Evolutionary conservation across 345 rosid genomes (phyloP).

Genomic region (Salix brachista): DNA sequence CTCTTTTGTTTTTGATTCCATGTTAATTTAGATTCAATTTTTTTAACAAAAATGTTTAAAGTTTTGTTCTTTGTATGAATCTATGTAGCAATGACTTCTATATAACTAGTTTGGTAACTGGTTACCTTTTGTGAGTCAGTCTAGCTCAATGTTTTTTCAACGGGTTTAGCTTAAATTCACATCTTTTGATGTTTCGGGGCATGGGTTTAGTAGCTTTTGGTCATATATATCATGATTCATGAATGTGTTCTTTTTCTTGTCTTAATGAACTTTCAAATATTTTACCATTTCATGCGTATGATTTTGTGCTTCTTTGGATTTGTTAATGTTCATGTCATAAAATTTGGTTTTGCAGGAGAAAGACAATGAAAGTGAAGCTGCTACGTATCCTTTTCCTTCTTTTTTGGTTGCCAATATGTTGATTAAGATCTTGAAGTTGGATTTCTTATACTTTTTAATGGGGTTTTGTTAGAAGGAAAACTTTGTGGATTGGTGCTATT

Average conservation of each 20-base stretch:
- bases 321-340: no score
- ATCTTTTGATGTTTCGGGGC: background rate
- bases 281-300: no score
- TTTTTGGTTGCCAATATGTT: background rate
- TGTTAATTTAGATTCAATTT: background rate
- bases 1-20: no score
- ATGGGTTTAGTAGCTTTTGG: background rate
- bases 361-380: constrained; percentile 32
- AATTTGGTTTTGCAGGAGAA: constrained; percentile 12
- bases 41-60: background rate
- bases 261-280: background rate
- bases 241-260: background rate
- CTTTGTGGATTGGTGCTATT: no score
- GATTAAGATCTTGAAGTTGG: no score
- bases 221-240: no score
- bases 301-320: no score
- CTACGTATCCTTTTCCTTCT: constrained; percentile 24
- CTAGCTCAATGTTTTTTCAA: background rate
- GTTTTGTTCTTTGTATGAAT: background rate
- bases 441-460: background rate
- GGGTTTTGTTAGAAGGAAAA: background rate
- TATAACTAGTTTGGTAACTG: background rate
- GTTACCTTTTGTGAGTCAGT: background rate
- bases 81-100: background rate
- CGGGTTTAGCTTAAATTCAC: background rate